Evolutionary conservation across 1,284 basidiomycete genomes (phyloP), one percentile per base, ranked within the genome.

Genomic region (Tilletia indica): DNA sequence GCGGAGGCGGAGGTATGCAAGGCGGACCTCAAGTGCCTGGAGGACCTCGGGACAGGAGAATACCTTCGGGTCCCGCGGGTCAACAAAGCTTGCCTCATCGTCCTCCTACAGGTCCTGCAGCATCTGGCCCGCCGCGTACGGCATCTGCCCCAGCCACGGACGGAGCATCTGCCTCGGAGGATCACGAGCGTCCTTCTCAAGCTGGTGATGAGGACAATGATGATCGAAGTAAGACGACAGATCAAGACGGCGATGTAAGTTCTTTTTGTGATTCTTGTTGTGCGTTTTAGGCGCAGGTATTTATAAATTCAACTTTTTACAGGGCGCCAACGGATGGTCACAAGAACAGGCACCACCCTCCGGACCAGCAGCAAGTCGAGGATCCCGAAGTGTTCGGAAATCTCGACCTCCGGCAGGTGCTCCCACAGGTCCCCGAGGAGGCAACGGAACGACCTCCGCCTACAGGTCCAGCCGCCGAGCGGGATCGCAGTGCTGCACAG

Each of bases 391-490:
- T 14, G 38, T 5, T 39, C 45, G 69, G 14, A 9, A 25, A 5
- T n/a, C 56, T 19, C 34, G 19, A 45, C 8, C 16, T 4, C 49
- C 70, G 1, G 39, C 68, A 2, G 68, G 68, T 4, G 36, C 68
- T 19, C 49, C 70, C 11, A 67, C 68, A 9, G 68, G 68, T 9
- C 68, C 68, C 6, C 38, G 68, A n/a, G 68, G 68, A n/a, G 56
- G 68, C 49, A 61, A 56, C 34, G 70, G 67, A 25, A 25, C 66
- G 67, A 8, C 25, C 67, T 12, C 67, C 70, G 9, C 72, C 74
- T 16, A 74, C 72, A 4, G 67, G 70, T 19, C 74, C 74, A 12
- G 67, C 72, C 12, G 68, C 71, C 3, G 73, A 69, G n/a, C 67
- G 70, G 4, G 25, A 51, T 21, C 48, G 58, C 64, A 12, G 9